Conservation (phyloP, 2,329 filamentous ascomycete species). For the Alternaria consortialis region DNA sequence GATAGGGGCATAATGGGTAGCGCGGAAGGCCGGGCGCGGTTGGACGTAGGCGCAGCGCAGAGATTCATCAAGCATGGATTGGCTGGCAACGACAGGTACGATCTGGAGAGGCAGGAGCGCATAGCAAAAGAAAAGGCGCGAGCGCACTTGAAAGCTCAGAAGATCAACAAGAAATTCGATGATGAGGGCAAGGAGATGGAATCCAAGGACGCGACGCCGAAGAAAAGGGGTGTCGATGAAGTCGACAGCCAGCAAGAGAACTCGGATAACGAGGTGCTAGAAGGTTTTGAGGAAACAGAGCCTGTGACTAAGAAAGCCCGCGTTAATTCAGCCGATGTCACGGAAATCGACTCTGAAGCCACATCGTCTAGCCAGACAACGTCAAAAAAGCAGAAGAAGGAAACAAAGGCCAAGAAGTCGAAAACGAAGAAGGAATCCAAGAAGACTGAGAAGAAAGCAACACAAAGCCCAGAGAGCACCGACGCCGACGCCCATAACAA, state of each 20-base stretch:
- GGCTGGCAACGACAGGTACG: slow-evolving; percentile 60
- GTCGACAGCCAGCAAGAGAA: slow-evolving; percentile 19
- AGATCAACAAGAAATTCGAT: slow-evolving; percentile 42
- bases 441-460: slow-evolving; percentile 5
- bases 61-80: slow-evolving; percentile 85
- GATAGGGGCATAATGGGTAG: slow-evolving; percentile 48
- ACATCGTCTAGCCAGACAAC: slow-evolving; percentile 5
- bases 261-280: slow-evolving; percentile 22
- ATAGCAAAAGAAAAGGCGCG: slow-evolving; percentile 47
- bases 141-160: slow-evolving; percentile 32
- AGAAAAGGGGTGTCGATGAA: slow-evolving; percentile 41
- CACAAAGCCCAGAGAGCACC: slow-evolving; percentile 2
- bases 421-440: neutral
- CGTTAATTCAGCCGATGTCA: slow-evolving; percentile 15
- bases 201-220: slow-evolving; percentile 23
- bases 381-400: neutral
- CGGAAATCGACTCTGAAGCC: slow-evolving; percentile 17
- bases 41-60: slow-evolving; percentile 79
- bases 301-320: slow-evolving; percentile 23
- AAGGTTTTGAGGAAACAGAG: slow-evolving; percentile 15
- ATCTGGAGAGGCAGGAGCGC: slow-evolving; percentile 51
- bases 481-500: neutral
- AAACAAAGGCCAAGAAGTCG: neutral
- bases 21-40: slow-evolving; percentile 56
- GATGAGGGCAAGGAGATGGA: slow-evolving; percentile 34